Evolutionary conservation across 108 stramenopile genomes (phyloP).

Genomic region (Cyclotella atomus): DNA sequence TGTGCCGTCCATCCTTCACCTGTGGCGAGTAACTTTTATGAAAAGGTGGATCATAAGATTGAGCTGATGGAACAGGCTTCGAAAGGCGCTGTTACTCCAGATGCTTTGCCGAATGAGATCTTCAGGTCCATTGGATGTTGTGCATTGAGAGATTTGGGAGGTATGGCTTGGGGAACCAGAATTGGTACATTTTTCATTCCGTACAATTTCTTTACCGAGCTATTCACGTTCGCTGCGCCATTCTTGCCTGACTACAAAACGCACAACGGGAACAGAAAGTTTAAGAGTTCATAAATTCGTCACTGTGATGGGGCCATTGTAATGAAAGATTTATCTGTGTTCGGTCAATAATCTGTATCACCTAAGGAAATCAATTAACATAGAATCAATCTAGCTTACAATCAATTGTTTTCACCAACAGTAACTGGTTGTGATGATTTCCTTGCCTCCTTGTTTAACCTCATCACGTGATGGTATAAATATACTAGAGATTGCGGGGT

Average conservation of each 20-base stretch:
- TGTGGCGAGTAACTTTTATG: constrained; percentile 96
- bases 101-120: constrained; percentile 88
- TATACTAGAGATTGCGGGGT: constrained; percentile 95
- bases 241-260: constrained; percentile 91
- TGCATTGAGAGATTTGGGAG: constrained; percentile 88
- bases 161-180: constrained; percentile 84
- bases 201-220: constrained; percentile 92
- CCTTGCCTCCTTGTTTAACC: constrained; percentile 69
- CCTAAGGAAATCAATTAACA: too few relatives aligned
- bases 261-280: constrained; percentile 69
- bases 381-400: too few relatives aligned
- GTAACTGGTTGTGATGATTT: constrained; percentile 25
- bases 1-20: constrained; percentile 97
- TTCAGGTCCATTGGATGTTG: constrained; percentile 91
- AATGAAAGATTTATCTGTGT: too few relatives aligned
- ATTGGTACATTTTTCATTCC: constrained; percentile 92
- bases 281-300: constrained; percentile 30
- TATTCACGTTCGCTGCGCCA: constrained; percentile 86
- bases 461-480: constrained; percentile 88
- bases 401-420: constrained; percentile 6
- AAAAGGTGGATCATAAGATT: constrained; percentile 91
- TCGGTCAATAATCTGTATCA: too few relatives aligned
- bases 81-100: constrained; percentile 90
- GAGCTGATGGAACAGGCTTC: constrained; percentile 91
- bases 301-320: too few relatives aligned